Evolutionary conservation across 768 basidiomycete species (phyloP).

Genomic region (Tylopilus felleus): DNA sequence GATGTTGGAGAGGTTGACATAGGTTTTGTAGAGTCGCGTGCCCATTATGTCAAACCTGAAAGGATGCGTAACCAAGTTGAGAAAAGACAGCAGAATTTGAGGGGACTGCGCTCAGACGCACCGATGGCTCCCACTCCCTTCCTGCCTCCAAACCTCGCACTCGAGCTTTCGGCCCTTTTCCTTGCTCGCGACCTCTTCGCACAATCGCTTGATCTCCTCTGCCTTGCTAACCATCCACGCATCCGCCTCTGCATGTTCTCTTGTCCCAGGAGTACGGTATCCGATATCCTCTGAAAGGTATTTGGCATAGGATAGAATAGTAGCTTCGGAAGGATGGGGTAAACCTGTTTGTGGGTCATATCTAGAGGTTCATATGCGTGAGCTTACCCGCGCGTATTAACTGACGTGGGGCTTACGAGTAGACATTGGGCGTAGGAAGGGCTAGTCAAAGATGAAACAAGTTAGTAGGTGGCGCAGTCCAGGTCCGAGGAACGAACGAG

Average conservation of each 20-base stretch:
- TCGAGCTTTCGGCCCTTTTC: slow-evolving; percentile 56
- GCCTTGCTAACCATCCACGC: slow-evolving; percentile 75
- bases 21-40: slow-evolving; percentile 79
- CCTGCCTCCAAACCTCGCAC: slow-evolving; percentile 90
- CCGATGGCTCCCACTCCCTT: slow-evolving; percentile 86
- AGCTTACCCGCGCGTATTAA: not conserved
- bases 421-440: slow-evolving; percentile 54
- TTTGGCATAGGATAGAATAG: slow-evolving; percentile 60
- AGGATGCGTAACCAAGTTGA: not conserved
- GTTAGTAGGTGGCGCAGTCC: not conserved
- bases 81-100: not conserved
- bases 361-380: slow-evolving; percentile 11
- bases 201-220: slow-evolving; percentile 55
- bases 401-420: slow-evolving; percentile 40
- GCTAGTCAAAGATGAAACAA: slow-evolving; percentile 32
- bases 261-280: slow-evolving; percentile 87
- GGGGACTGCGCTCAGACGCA: slow-evolving; percentile 35
- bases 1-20: slow-evolving; percentile 85
- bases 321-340: slow-evolving; percentile 70
- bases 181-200: slow-evolving; percentile 50
- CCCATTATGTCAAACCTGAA: slow-evolving; percentile 90
- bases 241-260: slow-evolving; percentile 83
- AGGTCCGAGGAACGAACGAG: not conserved
- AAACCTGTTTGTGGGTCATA: slow-evolving; percentile 51
- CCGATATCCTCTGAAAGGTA: slow-evolving; percentile 84